Percentiles rank a stretch among this genome's conserved stretches.
Conservation (phyloP, 1,284 basidiomycete genomes). For the Malassezia restricta region DNA sequence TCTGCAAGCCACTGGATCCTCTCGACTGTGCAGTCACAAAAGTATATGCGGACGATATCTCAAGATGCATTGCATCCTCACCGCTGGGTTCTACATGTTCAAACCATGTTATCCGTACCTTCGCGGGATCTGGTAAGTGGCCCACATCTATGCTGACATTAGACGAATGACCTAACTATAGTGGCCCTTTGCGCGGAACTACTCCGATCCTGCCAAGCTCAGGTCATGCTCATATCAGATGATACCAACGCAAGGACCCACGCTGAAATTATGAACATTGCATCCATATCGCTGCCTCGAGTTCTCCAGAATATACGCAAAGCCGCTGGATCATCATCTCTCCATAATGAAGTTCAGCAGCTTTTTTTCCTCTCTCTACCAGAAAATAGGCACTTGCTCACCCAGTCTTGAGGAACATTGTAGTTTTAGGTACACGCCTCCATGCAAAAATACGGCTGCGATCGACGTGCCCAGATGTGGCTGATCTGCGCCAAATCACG, state of each 20-base stretch:
- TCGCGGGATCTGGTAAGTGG: no score
- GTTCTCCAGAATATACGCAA: neutral
- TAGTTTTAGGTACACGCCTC: neutral
- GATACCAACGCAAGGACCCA: constrained; percentile 13
- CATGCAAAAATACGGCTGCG: neutral
- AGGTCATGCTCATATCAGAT: constrained; percentile 5
- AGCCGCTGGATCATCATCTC: neutral
- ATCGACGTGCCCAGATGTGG: no score
- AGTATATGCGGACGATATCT: neutral
- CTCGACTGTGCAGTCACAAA: constrained; percentile 8
- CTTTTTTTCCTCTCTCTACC: neutral
- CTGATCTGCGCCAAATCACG: neutral
- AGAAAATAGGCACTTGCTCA: neutral
- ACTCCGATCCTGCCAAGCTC: neutral
- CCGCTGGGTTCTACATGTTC: constrained; percentile 10
- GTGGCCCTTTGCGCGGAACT: constrained; percentile 10
- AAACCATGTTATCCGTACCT: neutral
- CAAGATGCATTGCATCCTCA: neutral
- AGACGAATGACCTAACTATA: constrained; percentile 15
- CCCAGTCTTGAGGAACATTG: neutral
- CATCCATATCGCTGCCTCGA: neutral
- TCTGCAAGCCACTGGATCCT: constrained; percentile 12
- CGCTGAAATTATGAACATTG: constrained; percentile 3
- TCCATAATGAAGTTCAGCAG: neutral
- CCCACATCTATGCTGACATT: no score